Base-by-base conservation (phyloP, 352 stramenopile genomes). In the Phytophthora cactorum region DNA sequence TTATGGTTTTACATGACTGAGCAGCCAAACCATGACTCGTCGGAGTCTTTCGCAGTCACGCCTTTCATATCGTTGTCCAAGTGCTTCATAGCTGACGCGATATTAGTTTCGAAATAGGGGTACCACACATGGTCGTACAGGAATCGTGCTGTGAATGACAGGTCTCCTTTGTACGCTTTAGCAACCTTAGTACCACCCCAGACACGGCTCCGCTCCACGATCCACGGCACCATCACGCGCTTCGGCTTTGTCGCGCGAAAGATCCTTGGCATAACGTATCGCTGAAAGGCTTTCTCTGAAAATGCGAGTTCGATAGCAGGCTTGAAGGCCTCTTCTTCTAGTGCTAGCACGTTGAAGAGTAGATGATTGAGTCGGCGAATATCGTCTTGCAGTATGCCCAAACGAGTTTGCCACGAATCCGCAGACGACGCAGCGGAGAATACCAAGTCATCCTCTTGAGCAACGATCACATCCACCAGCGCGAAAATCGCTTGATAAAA, bases 61-160 rank as follows among this genome's bases (percentile, higher is more conserved):
- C 75, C 75, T 12, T 60, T 66, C 54, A 77, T 58, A 36, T 77
- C 75, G 5, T 81, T 77, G 46, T 82, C 86, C 5, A 94, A 44
- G 34, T 85, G 74, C 54, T 89, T 92, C 86, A 94, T 94, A 25
- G 79, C 81, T 11, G 76, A 82, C 14, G 82, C 81, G 5, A 94
- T 79, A 60, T 94, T 76, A 44, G 72, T 74, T 17, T 81, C 70
- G 60, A 88, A 94, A 63, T 91, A 88, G 2, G 86, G 84, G 44
- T 90, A 69, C 86, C 86, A 94, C 36, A 92, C 80, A 29, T 88
- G 86, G 39, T 91, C 84, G 61, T 94, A 94, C 43, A 94, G 56
- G 72, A 94, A 91, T 44, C 86, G 77, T 8, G 82, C 81, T 0
- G 82, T 88, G 53, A 94, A 91, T 43, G 86, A 78, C 14, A 94